phyloP scores from a whole-genome alignment of 129 eudicot genomes.

The Saposhnikovia divaricata region DNA sequence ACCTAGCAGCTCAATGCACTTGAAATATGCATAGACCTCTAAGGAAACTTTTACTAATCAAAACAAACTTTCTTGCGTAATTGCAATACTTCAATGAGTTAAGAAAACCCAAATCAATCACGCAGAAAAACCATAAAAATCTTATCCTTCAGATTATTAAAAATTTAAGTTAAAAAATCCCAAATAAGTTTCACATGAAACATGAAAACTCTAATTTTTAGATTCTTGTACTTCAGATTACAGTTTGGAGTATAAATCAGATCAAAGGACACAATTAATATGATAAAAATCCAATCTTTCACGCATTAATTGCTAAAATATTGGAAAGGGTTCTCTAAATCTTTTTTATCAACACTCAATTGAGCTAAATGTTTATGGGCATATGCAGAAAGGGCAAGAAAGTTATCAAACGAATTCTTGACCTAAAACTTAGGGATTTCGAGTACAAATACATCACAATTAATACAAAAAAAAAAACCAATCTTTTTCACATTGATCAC shows the following conservation, averaged over 20 bases:
- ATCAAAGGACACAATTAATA: background rate
- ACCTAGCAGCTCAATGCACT: background rate
- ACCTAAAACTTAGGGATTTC: background rate
- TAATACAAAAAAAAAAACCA: too few species aligned
- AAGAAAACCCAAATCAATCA: background rate
- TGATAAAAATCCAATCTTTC: background rate
- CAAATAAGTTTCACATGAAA: background rate
- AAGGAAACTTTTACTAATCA: background rate
- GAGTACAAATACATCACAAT: background rate
- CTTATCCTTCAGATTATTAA: background rate
- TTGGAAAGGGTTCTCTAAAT: background rate
- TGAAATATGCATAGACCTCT: background rate
- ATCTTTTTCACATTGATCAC: background rate
- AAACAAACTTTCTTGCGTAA: background rate
- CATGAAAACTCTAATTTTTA: background rate
- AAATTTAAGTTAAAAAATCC: background rate
- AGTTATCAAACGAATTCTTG: background rate
- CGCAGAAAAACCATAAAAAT: background rate
- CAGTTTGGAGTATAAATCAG: background rate
- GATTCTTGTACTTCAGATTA: background rate
- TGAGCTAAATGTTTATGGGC: background rate
- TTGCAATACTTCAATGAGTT: background rate
- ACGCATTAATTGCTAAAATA: too few species aligned
- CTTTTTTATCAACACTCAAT: background rate
- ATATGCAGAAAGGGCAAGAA: background rate